Percentiles rank a stretch among this genome's conserved stretches.
phyloP scores from a whole-genome alignment of 2,329 filamentous ascomycete genomes.

The Tricladium varicosporioides region DNA sequence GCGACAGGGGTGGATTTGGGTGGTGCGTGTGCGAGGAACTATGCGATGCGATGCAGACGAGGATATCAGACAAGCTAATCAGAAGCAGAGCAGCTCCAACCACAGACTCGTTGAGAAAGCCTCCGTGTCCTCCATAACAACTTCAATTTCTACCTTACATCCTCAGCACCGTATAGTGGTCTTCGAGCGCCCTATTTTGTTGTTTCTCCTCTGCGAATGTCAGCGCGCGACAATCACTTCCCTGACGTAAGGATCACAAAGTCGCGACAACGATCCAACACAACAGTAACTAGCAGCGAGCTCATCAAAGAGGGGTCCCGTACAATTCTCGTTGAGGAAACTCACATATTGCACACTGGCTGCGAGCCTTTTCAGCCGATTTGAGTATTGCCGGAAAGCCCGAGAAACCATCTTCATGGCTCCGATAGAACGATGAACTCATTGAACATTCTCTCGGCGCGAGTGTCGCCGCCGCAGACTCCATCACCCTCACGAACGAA shows the following conservation, averaged over 20 bases:
- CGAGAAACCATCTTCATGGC: conserved; percentile 43
- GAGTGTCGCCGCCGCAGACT: conserved; percentile 64
- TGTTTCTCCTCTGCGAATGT: background rate
- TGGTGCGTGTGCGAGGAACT: too few species aligned
- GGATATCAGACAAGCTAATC: background rate
- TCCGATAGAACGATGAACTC: conserved; percentile 81
- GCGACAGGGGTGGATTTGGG: background rate
- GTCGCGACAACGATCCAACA: background rate
- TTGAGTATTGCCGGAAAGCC: background rate
- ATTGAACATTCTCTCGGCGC: conserved; percentile 86
- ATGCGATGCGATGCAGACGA: background rate
- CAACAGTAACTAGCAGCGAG: background rate
- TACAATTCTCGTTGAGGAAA: background rate
- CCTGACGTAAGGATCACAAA: background rate
- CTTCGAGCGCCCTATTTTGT: background rate
- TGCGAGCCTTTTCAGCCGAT: background rate
- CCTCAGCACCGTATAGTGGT: background rate
- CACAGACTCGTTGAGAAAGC: background rate
- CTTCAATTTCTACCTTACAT: background rate
- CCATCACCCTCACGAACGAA: conserved; percentile 58
- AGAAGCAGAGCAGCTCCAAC: background rate
- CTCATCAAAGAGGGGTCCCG: background rate
- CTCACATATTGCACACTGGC: too few species aligned
- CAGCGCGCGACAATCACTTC: background rate
- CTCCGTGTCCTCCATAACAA: background rate